Evolutionary conservation across 192 early-diverging fungal species (phyloP), one percentile per base, ranked within the genome.

Genomic region (Backusella liffmaniae): DNA sequence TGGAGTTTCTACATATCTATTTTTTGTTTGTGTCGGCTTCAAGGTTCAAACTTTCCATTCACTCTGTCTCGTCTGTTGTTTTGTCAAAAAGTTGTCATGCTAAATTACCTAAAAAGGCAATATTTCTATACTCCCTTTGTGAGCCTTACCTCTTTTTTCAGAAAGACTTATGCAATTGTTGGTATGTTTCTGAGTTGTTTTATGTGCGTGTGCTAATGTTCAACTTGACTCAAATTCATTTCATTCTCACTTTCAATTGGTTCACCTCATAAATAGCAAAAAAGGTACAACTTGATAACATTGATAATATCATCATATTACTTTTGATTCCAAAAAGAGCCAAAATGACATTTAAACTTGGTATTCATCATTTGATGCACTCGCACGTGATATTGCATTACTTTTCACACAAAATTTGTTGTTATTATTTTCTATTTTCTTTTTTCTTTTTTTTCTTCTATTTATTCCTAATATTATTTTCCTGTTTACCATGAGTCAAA

Each of bases 391-490:
- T 23, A 62, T n/a, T 29, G 56, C 56, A 62, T 59, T 59, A 29
- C 3, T 49, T 16, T 42, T 42, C 37, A 9, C 37, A 39, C 37
- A 9, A 13, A 15, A 0, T 18, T 49, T 49, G 46, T 59, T 21
- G 8, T 59, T 26, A 0, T 59, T 4, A 5, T 56, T 53, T 56
- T 56, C 21, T 23, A 23, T 56, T 56, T 49, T 26, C 12, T 23
- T 26, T 70, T 21, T 42, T 70, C 23, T 42, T 21, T 23, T 23
- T 70, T 29, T 23, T n/a, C n/a, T 70, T 42, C 39, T 71, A 46
- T 71, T 71, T 71, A 42, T 39, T 71, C 39, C 41, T 44, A 49
- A 23, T 44, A 21, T 23, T 44, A 23, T 70, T 26, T 39, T 71
- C 26, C 29, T 21, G 5, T 46, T 49, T 23, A 30, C 16, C 4